A percentile compares a stretch with the other conserved stretches of the same genome.
Evolutionary conservation across 768 basidiomycete genomes (phyloP).

Genomic region (Roridomyces roridus): DNA sequence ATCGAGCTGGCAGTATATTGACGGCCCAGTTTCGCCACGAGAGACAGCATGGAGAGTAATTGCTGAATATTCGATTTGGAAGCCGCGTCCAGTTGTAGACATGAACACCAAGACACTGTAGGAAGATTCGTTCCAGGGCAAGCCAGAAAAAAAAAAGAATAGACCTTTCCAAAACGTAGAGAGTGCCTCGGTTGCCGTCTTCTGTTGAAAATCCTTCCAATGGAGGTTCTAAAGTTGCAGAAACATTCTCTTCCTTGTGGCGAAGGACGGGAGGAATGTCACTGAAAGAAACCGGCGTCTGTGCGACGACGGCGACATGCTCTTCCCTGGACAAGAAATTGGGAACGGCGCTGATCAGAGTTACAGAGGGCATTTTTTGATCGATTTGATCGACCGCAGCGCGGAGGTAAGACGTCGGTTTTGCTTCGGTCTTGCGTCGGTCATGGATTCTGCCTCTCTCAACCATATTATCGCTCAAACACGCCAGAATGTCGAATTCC

Average conservation of each 20-base stretch:
- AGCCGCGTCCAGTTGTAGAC: conserved; percentile 70
- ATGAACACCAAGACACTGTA: conserved; percentile 79
- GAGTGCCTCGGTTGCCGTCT: conserved; percentile 63
- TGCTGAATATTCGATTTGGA: conserved; percentile 86
- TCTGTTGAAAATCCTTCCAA: conserved; percentile 61
- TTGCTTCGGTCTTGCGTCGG: neutral
- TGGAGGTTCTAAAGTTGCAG: conserved; percentile 72
- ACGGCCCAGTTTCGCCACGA: conserved; percentile 66
- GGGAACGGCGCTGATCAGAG: conserved; percentile 43
- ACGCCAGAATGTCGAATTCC: conserved; percentile 60
- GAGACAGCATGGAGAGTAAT: conserved; percentile 95
- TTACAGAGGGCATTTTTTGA: conserved; percentile 46
- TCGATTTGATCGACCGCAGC: neutral
- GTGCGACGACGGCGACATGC: conserved; percentile 67
- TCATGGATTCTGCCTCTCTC: conserved; percentile 43
- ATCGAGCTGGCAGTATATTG: conserved; percentile 94
- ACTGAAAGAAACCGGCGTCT: conserved; percentile 84
- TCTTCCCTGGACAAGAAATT: conserved; percentile 60
- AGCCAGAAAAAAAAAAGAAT: conserved; percentile 16
- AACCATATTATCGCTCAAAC: conserved; percentile 61
- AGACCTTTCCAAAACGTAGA: conserved; percentile 90
- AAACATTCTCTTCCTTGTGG: conserved; percentile 75
- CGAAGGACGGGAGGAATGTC: conserved; percentile 86
- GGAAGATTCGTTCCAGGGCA: conserved; percentile 4
- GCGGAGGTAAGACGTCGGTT: too few relatives aligned